Conservation (phyloP, 352 stramenopile genomes). For the Pythium phragmitis region DNA sequence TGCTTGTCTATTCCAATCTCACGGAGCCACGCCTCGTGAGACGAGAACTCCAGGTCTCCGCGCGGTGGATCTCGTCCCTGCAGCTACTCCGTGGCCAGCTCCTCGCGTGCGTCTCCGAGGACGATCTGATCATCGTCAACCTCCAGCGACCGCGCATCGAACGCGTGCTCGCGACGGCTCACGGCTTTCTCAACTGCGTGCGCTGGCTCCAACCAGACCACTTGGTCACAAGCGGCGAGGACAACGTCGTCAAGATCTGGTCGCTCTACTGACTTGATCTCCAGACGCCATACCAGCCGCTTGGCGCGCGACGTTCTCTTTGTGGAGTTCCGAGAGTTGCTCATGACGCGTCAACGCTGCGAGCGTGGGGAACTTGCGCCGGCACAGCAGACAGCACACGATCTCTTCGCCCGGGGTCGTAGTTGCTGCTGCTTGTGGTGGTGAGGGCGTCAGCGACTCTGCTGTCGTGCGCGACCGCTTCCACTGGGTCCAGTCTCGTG, state of each 20-base stretch:
- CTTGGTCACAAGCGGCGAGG: constrained; percentile 51
- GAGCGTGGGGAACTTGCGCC: constrained; percentile 57
- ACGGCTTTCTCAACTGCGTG: constrained; percentile 67
- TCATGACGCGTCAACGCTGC: constrained; percentile 53
- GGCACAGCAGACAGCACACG: constrained; percentile 60
- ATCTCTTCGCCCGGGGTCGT: constrained; percentile 5
- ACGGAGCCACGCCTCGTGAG: constrained; percentile 4
- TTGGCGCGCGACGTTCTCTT: constrained; percentile 6
- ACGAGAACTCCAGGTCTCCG: constrained; percentile 41
- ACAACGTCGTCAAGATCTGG: constrained; percentile 78
- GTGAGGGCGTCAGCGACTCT: not conserved
- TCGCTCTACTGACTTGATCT: constrained; percentile 27
- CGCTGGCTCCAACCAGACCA: constrained; percentile 41
- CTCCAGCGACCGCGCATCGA: constrained; percentile 36
- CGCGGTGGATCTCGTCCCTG: constrained; percentile 66
- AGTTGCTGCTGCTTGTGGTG: too few species aligned
- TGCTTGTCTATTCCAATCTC: constrained; percentile 47
- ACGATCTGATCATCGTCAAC: constrained; percentile 60
- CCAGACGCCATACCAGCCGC: not conserved
- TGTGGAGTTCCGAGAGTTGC: constrained; percentile 43
- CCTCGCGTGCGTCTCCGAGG: constrained; percentile 57
- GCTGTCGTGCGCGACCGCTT: constrained; percentile 3
- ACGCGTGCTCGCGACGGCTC: constrained; percentile 41
- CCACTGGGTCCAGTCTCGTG: constrained; percentile 19
- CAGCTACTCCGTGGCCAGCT: constrained; percentile 36